Conservation (phyloP, 129 eudicot genomes). For the Centrapalus pauciflorus region DNA sequence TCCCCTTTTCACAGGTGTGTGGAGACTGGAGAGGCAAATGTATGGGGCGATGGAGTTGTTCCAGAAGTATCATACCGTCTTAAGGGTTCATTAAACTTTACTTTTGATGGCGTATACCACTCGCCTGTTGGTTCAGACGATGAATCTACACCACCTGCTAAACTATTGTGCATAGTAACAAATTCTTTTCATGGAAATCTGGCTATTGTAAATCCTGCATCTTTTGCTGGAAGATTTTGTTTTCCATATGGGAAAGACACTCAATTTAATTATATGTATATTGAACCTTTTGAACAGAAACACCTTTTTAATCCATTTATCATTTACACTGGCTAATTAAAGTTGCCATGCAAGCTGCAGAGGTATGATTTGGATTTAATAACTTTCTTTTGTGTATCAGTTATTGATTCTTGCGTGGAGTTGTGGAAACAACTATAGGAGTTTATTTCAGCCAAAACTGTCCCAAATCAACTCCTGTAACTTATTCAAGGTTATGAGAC, state of each 20-base stretch:
- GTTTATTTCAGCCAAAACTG: conserved; percentile 68
- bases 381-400: not conserved
- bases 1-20: conserved; percentile 53
- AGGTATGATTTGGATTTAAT: conserved; percentile 34
- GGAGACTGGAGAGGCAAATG: conserved; percentile 89
- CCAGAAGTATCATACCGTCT: conserved; percentile 88
- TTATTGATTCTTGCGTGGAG: not conserved
- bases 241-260: not conserved
- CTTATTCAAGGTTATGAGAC: conserved; percentile 98
- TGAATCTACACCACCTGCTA: conserved; percentile 53
- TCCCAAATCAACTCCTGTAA: conserved; percentile 86
- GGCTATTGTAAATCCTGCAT: conserved; percentile 11
- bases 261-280: not conserved
- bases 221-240: not conserved
- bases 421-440: conserved; percentile 57
- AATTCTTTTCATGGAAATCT: conserved; percentile 15
- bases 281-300: too few species aligned
- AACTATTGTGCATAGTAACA: conserved; percentile 12
- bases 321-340: too few species aligned
- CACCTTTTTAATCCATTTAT: too few species aligned
- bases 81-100: conserved; percentile 78
- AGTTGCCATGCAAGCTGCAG: conserved; percentile 86
- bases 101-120: conserved; percentile 85
- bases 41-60: conserved; percentile 97
- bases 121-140: conserved; percentile 96